Evolutionary conservation across 805 yeast species (phyloP).

Genomic region (Hanseniaspora clermontiae): DNA sequence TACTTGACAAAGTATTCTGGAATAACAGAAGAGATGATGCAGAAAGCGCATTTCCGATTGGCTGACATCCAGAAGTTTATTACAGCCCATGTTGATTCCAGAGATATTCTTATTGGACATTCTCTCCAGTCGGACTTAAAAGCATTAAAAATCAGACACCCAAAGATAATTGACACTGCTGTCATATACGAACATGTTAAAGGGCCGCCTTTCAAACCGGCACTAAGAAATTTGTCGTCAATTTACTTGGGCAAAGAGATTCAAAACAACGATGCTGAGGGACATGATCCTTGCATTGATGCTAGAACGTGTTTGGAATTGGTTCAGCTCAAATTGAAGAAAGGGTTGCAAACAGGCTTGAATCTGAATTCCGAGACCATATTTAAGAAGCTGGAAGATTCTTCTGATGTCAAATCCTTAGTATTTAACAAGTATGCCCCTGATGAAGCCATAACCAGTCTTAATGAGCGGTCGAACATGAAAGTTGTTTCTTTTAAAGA

Average conservation of each 20-base stretch:
- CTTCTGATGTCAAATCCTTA: constrained; percentile 22
- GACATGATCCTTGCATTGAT: constrained; percentile 84
- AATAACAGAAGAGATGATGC: constrained; percentile 57
- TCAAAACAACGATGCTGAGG: constrained; percentile 48
- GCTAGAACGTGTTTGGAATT: constrained; percentile 68
- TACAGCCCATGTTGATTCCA: constrained; percentile 35
- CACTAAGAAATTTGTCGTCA: constrained; percentile 57
- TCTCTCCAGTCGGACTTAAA: constrained; percentile 74
- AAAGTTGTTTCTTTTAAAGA: constrained; percentile 34
- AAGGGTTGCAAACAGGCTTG: constrained; percentile 57
- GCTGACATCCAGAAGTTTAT: constrained; percentile 55
- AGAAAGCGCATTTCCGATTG: constrained; percentile 49
- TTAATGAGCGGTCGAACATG: constrained; percentile 22
- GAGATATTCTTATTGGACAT: constrained; percentile 74
- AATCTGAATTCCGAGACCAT: constrained; percentile 33
- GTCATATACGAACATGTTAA: constrained; percentile 62
- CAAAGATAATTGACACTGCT: constrained; percentile 69
- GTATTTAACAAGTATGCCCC: constrained; percentile 29
- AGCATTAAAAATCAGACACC: constrained; percentile 60
- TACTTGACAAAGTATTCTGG: constrained; percentile 81
- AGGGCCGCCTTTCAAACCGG: constrained; percentile 72
- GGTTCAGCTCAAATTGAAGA: constrained; percentile 51
- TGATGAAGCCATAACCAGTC: constrained; percentile 19
- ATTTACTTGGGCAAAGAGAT: constrained; percentile 45
- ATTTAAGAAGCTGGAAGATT: constrained; percentile 30